These are phyloP conservation scores for Drechslerella coelobrocha DNA, from an alignment of 2,329 filamentous ascomycete species.

Conservation along the genomic window DNA sequence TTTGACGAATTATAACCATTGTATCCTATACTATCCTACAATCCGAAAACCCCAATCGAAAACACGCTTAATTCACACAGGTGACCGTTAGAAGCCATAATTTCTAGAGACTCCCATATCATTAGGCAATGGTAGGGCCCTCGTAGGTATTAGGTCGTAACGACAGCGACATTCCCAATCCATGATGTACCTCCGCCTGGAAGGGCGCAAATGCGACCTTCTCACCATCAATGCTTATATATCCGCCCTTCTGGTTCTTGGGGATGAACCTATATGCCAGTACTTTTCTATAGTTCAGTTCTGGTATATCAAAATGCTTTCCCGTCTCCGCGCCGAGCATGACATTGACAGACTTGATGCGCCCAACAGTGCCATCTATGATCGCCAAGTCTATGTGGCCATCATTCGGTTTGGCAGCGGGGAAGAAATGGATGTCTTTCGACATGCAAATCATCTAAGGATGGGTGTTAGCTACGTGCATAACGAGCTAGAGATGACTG, in stretches of 20 bases:
- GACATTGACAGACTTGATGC: conserved; percentile 71
- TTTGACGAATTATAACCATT: background rate
- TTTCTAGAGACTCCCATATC: too few relatives aligned
- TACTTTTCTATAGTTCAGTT: conserved; percentile 81
- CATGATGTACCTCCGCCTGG: conserved; percentile 85
- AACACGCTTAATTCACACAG: too few relatives aligned
- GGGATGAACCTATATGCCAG: conserved; percentile 86
- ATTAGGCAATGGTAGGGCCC: conserved; percentile 28
- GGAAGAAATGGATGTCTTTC: conserved; percentile 84
- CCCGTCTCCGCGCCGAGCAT: conserved; percentile 75
- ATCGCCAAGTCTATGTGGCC: conserved; percentile 84
- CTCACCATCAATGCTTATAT: conserved; percentile 95
- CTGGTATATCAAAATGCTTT: conserved; percentile 77
- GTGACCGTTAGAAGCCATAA: too few relatives aligned
- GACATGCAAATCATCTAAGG: conserved; percentile 88
- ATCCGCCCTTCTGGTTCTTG: conserved; percentile 72
- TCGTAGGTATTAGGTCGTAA: conserved; percentile 76
- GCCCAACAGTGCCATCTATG: conserved; percentile 76
- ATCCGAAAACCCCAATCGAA: too few relatives aligned
- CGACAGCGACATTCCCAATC: conserved; percentile 82
- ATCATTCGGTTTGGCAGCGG: conserved; percentile 79
- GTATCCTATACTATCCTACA: conserved; percentile 3
- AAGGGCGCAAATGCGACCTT: conserved; percentile 84
- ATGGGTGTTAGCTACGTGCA: conserved; percentile 2
- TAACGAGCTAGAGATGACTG: background rate